Conservation (phyloP, 345 rosid genomes). For the Linum trigynum region DNA sequence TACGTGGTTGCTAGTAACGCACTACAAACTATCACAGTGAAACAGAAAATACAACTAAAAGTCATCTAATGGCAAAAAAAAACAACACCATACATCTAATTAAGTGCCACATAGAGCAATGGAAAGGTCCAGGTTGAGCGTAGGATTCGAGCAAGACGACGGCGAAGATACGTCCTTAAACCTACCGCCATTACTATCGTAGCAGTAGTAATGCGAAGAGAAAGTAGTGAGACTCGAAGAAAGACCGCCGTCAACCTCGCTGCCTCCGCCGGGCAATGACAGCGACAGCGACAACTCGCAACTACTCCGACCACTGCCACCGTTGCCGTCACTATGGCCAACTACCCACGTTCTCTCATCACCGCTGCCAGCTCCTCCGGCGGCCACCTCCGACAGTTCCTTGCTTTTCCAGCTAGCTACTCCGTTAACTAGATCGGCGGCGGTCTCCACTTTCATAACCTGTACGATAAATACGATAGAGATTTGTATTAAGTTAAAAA, state of each 20-base stretch:
- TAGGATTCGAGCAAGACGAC: conserved; percentile 8
- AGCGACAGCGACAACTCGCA: conserved; percentile 48
- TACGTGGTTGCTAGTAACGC: too few species aligned
- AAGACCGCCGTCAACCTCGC: not conserved
- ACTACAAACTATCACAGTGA: too few species aligned
- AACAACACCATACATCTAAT: not conserved
- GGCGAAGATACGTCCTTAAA: conserved; percentile 35
- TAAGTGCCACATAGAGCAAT: conserved; percentile 56
- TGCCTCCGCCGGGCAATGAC: conserved; percentile 21
- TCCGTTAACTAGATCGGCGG: not conserved
- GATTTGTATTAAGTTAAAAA: too few species aligned
- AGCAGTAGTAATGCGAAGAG: conserved; percentile 1
- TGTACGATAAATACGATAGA: not conserved
- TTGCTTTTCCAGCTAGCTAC: too few species aligned
- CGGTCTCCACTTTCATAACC: not conserved
- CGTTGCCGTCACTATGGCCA: not conserved
- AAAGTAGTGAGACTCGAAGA: conserved; percentile 43
- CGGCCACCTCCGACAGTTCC: not conserved
- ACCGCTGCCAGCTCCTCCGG: not conserved
- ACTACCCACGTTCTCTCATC: too few species aligned
- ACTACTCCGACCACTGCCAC: not conserved
- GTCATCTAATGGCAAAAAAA: too few species aligned
- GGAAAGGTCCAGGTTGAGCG: conserved; percentile 54
- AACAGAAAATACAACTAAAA: too few species aligned
- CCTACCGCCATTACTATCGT: conserved; percentile 24